A percentile compares a stretch with the other conserved stretches of the same genome.
These are phyloP conservation scores for Boletus eberwhitei DNA, from an alignment of 768 basidiomycete genomes.

Conservation along the genomic window DNA sequence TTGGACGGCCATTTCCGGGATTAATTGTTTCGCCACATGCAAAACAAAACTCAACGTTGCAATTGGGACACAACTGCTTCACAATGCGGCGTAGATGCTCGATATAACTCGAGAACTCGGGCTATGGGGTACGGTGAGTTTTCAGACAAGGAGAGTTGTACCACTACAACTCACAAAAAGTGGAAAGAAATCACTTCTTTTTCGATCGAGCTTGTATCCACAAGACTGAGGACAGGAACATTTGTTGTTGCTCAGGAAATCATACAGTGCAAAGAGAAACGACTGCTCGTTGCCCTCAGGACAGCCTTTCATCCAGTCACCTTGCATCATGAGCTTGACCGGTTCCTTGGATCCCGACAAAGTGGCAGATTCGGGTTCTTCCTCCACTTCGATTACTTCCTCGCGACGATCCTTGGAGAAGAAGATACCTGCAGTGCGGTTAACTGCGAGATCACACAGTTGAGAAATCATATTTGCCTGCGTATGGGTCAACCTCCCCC, in stretches of 20 bases:
- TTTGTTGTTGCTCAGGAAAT: constrained; percentile 59
- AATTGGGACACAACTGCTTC: constrained; percentile 58
- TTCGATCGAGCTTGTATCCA: constrained; percentile 55
- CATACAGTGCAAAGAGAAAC: constrained; percentile 82
- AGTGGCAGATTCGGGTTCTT: constrained; percentile 55
- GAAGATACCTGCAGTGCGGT: constrained; percentile 64
- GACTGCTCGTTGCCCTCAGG: constrained; percentile 91
- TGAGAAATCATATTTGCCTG: constrained; percentile 47
- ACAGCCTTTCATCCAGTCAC: constrained; percentile 97
- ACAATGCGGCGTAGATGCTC: constrained; percentile 57
- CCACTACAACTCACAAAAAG: constrained; percentile 60
- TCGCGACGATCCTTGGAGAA: constrained; percentile 93
- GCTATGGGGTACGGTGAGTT: constrained; percentile 40
- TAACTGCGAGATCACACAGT: constrained; percentile 1
- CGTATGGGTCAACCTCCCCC: constrained; percentile 82
- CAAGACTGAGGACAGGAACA: constrained; percentile 77
- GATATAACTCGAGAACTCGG: constrained; percentile 70
- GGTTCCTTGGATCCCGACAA: constrained; percentile 44
- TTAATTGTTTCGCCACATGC: constrained; percentile 72
- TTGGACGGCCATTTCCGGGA: constrained; percentile 41
- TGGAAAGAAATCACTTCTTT: constrained; percentile 78
- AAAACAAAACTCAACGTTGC: constrained; percentile 60
- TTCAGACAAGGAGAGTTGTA: neutral
- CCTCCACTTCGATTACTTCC: constrained; percentile 89
- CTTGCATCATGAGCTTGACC: constrained; percentile 75